Evolutionary conservation across 208 protist genomes (phyloP).

Genomic region (Endotrypanum monterogeii): DNA sequence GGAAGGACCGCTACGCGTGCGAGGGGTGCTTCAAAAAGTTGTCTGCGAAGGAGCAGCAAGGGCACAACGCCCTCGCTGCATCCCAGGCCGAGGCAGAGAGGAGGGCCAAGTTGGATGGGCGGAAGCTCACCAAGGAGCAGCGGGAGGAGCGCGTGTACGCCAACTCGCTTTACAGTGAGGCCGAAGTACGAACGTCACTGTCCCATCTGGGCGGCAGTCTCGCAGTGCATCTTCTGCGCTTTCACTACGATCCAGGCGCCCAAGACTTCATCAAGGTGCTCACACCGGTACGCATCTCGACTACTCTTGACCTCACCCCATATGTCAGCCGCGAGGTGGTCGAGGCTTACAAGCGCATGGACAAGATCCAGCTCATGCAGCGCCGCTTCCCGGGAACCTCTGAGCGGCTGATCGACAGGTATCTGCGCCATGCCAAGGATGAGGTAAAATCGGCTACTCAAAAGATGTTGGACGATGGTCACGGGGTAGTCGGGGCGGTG

Average conservation of each 20-base stretch:
- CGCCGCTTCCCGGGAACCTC: conserved; percentile 41
- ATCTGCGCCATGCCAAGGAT: conserved; percentile 21
- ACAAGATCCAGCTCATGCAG: conserved; percentile 34
- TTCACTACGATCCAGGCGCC: conserved; percentile 57
- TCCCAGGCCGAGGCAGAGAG: conserved; percentile 42
- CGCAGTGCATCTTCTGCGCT: conserved; percentile 81
- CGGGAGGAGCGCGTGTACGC: conserved; percentile 34
- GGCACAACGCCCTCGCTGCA: conserved; percentile 56
- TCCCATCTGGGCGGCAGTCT: conserved; percentile 68
- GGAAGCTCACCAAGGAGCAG: conserved; percentile 22
- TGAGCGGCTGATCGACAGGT: conserved; percentile 17
- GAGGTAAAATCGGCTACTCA: conserved; percentile 34
- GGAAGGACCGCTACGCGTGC: conserved; percentile 82
- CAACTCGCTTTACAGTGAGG: conserved; percentile 82
- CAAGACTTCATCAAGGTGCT: conserved; percentile 72
- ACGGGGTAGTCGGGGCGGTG: conserved; percentile 6
- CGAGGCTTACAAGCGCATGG: conserved; percentile 36
- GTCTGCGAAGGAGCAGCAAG: conserved; percentile 47
- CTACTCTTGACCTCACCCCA: conserved; percentile 55
- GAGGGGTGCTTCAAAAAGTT: conserved; percentile 81
- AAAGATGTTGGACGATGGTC: conserved; percentile 28
- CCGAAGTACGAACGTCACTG: conserved; percentile 59
- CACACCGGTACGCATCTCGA: conserved; percentile 52
- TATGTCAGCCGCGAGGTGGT: conserved; percentile 54
- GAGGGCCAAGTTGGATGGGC: conserved; percentile 31